Evolutionary conservation across 2,329 filamentous ascomycete genomes (phyloP), one percentile per base, ranked within the genome.

Genomic region (Pestalotiopsis sp.): DNA sequence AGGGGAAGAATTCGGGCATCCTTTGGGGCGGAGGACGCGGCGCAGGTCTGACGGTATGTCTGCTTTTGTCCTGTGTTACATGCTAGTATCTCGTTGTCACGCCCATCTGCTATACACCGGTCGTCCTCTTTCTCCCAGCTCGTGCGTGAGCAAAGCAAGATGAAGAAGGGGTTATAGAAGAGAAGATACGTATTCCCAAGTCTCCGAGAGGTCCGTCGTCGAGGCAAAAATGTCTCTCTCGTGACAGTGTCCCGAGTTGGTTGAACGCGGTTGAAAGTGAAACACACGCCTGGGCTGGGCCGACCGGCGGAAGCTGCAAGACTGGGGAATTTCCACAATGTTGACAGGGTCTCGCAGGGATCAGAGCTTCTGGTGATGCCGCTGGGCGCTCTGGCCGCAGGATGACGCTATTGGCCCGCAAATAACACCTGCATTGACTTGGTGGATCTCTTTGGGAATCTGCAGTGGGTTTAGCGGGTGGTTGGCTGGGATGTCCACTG

Each of bases 1-100:
- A 92, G 77, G 86, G 84, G 81, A 92, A 91, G 83, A 91, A 90
- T 75, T 85, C 84, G 76, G 89, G 87, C 88, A 91, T 91, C 70
- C 71, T 70, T 68, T 20, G 41, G n/a, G 41, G 41, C 13, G n/a
- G 41, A 49, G 41, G 45, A 52, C 45, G 45, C 45, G 45, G 17
- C 20, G 17, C 20, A 20, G 7, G 20, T n/a, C 45, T 17, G 17
- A 20, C 45, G 45, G 45, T 17, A n/a, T n/a, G 13, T 52, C 45
- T 17, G 41, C n/a, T 49, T 52, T 52, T 27, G 57, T 60, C 57
- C n/a, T 36, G 49, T 60, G 23, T 60, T 60, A 60, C 63, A 65
- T 65, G 38, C 63, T 45, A n/a, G 17, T 52, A n/a, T n/a, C 12
- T 52, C 6, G 45, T 52, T 52, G 17, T 52, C 45, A 52, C 20